Evolutionary conservation across 352 stramenopile genomes (phyloP).

Genomic region (Phytophthora sp.): DNA sequence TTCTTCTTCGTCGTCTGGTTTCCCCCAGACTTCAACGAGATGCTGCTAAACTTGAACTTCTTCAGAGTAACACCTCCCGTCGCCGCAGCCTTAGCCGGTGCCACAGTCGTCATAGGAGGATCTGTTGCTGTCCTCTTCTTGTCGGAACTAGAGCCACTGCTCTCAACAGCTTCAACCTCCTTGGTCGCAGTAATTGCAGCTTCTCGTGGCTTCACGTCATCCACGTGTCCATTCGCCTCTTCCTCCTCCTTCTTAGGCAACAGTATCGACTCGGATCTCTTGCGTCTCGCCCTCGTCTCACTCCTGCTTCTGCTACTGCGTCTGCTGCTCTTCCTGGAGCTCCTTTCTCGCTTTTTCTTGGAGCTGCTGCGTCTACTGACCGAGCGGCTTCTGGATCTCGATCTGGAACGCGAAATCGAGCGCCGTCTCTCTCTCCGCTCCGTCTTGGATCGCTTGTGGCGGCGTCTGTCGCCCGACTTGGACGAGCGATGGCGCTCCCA

Average conservation of each 20-base stretch:
- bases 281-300: slow-evolving; percentile 15
- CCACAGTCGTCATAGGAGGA: slow-evolving; percentile 21
- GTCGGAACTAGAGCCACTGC: background rate
- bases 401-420: slow-evolving; percentile 32
- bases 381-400: slow-evolving; percentile 44
- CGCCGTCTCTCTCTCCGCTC: slow-evolving; percentile 22
- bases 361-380: slow-evolving; percentile 20
- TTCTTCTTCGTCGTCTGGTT: slow-evolving; percentile 27
- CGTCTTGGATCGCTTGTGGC: slow-evolving; percentile 39
- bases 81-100: slow-evolving; percentile 1
- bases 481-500: slow-evolving; percentile 32
- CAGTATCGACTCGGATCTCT: slow-evolving; percentile 33
- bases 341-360: slow-evolving; percentile 36
- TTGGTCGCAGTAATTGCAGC: too few species aligned
- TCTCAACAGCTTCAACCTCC: background rate
- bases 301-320: slow-evolving; percentile 27
- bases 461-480: slow-evolving; percentile 34
- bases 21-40: slow-evolving; percentile 61
- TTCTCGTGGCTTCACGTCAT: slow-evolving; percentile 4
- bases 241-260: slow-evolving; percentile 20
- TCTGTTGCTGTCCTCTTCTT: slow-evolving; percentile 12
- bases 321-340: slow-evolving; percentile 27
- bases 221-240: background rate
- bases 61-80: slow-evolving; percentile 34
- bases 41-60: slow-evolving; percentile 74